Conservation (phyloP, 192 early-diverging fungal genomes). For the Piromyces finnis region DNA sequence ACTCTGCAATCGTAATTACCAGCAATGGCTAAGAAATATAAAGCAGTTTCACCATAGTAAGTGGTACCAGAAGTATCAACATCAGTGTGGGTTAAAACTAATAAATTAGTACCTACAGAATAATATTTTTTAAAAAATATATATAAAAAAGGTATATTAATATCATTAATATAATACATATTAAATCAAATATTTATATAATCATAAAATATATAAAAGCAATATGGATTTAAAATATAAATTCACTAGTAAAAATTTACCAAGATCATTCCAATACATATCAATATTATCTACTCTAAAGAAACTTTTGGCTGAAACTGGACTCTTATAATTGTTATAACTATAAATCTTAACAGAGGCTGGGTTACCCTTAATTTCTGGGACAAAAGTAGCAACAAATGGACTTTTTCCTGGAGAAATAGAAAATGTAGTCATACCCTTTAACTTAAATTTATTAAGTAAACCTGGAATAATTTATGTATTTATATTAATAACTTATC, state of each 20-base stretch:
- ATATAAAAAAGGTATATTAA: background rate
- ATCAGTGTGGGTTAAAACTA: constrained; percentile 86
- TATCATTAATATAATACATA: background rate
- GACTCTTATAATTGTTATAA: constrained; percentile 47
- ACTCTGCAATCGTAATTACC: constrained; percentile 90
- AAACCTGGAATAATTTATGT: constrained; percentile 1
- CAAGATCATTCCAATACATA: constrained; percentile 79
- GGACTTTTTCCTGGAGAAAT: constrained; percentile 72
- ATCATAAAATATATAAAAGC: too few relatives aligned
- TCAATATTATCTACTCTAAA: constrained; percentile 84
- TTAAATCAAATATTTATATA: too few relatives aligned
- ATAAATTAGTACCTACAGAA: constrained; percentile 47
- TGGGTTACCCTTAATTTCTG: constrained; percentile 54
- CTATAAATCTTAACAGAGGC: constrained; percentile 76
- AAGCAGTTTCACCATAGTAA: constrained; percentile 92
- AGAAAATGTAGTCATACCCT: constrained; percentile 66
- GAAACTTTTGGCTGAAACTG: constrained; percentile 79
- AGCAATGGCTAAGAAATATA: constrained; percentile 77
- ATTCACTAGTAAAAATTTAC: background rate
- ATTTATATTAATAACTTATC: too few relatives aligned
- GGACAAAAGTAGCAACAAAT: constrained; percentile 77
- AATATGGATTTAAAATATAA: too few relatives aligned
- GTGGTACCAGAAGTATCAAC: constrained; percentile 86
- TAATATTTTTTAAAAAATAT: background rate
- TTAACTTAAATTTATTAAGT: constrained; percentile 37